A percentile compares a stretch with the other conserved stretches of the same genome.
These are phyloP conservation scores for Macadamia integrifolia DNA, from an alignment of 164 flowering plant genomes.

Conservation along the genomic window DNA sequence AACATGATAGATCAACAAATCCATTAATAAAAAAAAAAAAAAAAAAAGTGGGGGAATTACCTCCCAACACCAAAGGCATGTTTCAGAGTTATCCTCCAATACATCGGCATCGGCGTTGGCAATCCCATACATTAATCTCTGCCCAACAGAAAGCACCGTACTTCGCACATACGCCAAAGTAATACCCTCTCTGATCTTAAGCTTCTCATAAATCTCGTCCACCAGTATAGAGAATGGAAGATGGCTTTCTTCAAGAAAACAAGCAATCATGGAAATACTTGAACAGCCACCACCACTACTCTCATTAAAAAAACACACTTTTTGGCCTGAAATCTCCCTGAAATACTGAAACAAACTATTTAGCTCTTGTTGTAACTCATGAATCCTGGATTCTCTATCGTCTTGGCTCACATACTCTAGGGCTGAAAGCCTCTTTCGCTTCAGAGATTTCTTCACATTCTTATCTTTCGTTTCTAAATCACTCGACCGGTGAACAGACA, in stretches of 20 bases:
- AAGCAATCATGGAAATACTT: slow-evolving; percentile 37
- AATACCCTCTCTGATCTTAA: slow-evolving; percentile 34
- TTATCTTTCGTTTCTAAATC: not conserved
- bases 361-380: slow-evolving; percentile 16
- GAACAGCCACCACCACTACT: not conserved
- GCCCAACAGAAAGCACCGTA: slow-evolving; percentile 59
- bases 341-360: slow-evolving; percentile 17
- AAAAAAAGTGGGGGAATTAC: slow-evolving; percentile 22
- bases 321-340: slow-evolving; percentile 14
- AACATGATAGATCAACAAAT: not conserved
- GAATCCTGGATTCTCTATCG: slow-evolving; percentile 14
- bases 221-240: slow-evolving; percentile 57
- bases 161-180: slow-evolving; percentile 50
- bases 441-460: slow-evolving; percentile 9
- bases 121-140: slow-evolving; percentile 65
- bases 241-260: slow-evolving; percentile 69
- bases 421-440: slow-evolving; percentile 17
- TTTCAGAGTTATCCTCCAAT: slow-evolving; percentile 61
- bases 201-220: slow-evolving; percentile 43
- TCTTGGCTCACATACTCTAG: slow-evolving; percentile 11
- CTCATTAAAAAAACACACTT: slow-evolving; percentile 11
- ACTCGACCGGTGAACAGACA: not conserved
- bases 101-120: slow-evolving; percentile 67
- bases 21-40: not conserved
- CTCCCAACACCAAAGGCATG: slow-evolving; percentile 98